Evolutionary conservation across 306 rosid species (phyloP).

Genomic region (Sphenostylis stenocarpa): DNA sequence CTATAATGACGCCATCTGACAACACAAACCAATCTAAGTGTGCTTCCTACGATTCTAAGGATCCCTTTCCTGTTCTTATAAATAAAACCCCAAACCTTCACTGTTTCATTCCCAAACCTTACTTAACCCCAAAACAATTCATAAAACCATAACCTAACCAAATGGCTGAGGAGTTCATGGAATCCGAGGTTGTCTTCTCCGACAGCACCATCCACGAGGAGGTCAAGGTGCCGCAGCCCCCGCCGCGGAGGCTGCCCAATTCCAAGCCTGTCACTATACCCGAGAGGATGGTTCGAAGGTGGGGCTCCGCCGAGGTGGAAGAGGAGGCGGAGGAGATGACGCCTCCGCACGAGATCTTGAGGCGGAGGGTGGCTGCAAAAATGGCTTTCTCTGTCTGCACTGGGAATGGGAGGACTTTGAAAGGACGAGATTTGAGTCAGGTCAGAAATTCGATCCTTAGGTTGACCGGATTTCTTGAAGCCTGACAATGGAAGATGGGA

Average conservation of each 20-base stretch:
- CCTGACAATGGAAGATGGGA: slow-evolving; percentile 24
- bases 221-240: not conserved
- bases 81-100: slow-evolving; percentile 35
- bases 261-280: slow-evolving; percentile 73
- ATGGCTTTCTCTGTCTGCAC: slow-evolving; percentile 73
- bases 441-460: slow-evolving; percentile 83
- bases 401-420: slow-evolving; percentile 85
- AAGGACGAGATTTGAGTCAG: slow-evolving; percentile 82
- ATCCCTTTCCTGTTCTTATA: not conserved
- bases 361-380: slow-evolving; percentile 60
- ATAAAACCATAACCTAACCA: not conserved
- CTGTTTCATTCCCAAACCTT: slow-evolving; percentile 44
- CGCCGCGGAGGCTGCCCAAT: not conserved
- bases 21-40: slow-evolving; percentile 37
- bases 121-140: not conserved
- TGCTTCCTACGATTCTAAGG: slow-evolving; percentile 42
- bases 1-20: not conserved
- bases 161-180: slow-evolving; percentile 60
- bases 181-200: slow-evolving; percentile 75
- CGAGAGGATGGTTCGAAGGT: not conserved
- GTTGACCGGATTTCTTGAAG: slow-evolving; percentile 90
- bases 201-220: not conserved
- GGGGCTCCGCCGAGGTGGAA: slow-evolving; percentile 4
- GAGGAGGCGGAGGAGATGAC: slow-evolving; percentile 47
- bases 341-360: slow-evolving; percentile 80